Evolutionary conservation across 2,329 filamentous ascomycete genomes (phyloP), one percentile per base, ranked within the genome.

Genomic region (Knoxdaviesia capensis): DNA sequence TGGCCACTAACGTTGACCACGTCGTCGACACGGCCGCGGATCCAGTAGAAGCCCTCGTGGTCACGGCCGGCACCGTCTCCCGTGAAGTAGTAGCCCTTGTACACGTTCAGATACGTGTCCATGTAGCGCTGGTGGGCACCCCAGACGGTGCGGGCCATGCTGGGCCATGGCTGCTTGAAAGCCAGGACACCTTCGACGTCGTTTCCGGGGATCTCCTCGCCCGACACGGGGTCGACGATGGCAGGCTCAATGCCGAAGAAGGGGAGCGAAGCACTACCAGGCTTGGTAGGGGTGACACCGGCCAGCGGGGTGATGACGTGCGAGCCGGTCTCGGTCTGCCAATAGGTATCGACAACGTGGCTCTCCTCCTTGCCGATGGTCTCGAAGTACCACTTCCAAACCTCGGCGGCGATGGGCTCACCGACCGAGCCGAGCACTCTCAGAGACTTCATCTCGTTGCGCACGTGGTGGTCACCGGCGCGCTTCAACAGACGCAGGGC

Each of bases 371-470:
- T 92, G 55, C 90, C 90, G 42, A 98, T 86, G 51, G 81, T 72
- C 61, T 96, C 86, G 58, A 86, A 88, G 65, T 96, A 98, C 90
- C 90, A 98, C 65, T 96, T 96, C 90, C 90, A 98, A 45, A 98
- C 82, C 61, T 98, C 90, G 28, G 88, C 84, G 11, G 90, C 88
- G 53, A 98, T 98, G 35, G 90, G 90, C 66, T 98, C 90, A 51
- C 90, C 90, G 45, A 98, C 90, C 11, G 88, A 94, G 45, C 88
- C 90, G 20, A 98, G 68, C 5, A 96, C 80, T 56, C 90, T 75
- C 47, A 98, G 71, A 53, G 84, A 74, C 63, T 83, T 80, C 83
- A 98, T 90, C 56, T 85, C 66, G 54, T 80, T 76, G 64, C 85
- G 83, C 53, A 96, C 85, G 56, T 90, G 84, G 56, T 96, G 74